Evolutionary conservation across 2,329 filamentous ascomycete species (phyloP), one percentile per base, ranked within the genome.

Genomic region (Fusarium transvaalense): DNA sequence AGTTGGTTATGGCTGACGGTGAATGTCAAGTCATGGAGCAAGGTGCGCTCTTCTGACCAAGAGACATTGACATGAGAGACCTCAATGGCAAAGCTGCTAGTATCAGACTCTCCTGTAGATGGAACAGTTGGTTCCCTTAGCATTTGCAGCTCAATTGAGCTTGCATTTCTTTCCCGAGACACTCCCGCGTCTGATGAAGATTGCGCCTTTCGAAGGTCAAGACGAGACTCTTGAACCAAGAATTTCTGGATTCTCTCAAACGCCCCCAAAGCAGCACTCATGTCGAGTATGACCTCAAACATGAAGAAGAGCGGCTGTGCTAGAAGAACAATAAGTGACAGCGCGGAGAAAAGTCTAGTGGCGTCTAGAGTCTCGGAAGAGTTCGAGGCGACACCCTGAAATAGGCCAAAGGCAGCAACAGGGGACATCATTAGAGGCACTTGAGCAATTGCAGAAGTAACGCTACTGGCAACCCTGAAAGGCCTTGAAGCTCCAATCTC

Each of bases 261-360:
- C 14, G 81, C 82, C 0, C 79, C 80, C 17, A 81, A 45, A 1
- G 76, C 79, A 10, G 80, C 76, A 27, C 77, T 78, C 23, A 83
- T 47, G 15, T 75, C 66, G 2, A 82, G 78, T 17, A 82, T 74
- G 1, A 72, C 70, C 57, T 79, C 76, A 31, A 84, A 79, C 50
- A 83, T 67, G 38, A 71, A 76, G 38, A 78, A 79, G 17, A 84
- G 74, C 2, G 82, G 81, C 10, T 74, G 69, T 3, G 78, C 65
- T 17, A 83, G 66, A 0, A 84, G 71, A 2, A 78, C 69, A 15
- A 83, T 78, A 15, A 82, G 76, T 1, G 82, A 82, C 2, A 83
- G 56, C 0, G 78, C 78, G 1, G 82, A 81, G 45, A 83, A 84
- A n/a, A 82, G 72, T 27, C 71, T 71, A 0, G 79, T 73, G 8